These are phyloP conservation scores for Oryza meridionalis DNA, from an alignment of 176 grass and related monocot genomes.

Conservation along the genomic window DNA sequence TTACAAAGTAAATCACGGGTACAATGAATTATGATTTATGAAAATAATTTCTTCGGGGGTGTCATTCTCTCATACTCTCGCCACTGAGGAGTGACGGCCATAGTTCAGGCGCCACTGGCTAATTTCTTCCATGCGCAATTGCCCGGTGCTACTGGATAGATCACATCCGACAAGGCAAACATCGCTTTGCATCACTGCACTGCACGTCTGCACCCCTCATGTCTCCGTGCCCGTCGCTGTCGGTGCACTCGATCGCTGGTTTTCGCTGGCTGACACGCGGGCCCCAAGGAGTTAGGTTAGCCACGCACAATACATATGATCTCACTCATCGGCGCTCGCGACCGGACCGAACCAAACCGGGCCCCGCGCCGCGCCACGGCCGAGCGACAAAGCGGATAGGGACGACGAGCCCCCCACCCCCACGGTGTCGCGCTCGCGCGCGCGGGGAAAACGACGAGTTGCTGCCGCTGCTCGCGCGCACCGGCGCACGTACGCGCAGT, in stretches of 20 bases:
- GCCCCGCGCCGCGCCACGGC: neutral
- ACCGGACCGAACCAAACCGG: neutral
- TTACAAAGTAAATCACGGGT: too few relatives aligned
- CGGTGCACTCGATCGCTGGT: neutral
- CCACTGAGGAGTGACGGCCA: too few relatives aligned
- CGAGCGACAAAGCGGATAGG: slow-evolving; percentile 1
- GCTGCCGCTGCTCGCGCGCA: slow-evolving; percentile 8
- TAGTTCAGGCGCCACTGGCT: too few relatives aligned
- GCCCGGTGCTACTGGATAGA: neutral
- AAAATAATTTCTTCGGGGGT: too few relatives aligned
- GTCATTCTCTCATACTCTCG: too few relatives aligned
- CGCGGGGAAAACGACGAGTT: neutral
- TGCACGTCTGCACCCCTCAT: neutral
- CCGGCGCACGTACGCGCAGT: neutral
- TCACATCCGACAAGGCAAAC: neutral
- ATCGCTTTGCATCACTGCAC: too few relatives aligned
- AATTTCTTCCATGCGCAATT: too few relatives aligned
- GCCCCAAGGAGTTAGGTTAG: slow-evolving; percentile 14
- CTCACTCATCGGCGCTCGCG: neutral
- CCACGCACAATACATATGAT: neutral
- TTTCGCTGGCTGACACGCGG: slow-evolving; percentile 16
- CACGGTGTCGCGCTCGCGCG: too few relatives aligned
- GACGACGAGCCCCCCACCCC: neutral
- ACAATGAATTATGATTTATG: too few relatives aligned
- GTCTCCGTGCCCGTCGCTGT: neutral